Conservation (phyloP, 1,284 basidiomycete genomes). For the Singerocomus inundabilis region DNA sequence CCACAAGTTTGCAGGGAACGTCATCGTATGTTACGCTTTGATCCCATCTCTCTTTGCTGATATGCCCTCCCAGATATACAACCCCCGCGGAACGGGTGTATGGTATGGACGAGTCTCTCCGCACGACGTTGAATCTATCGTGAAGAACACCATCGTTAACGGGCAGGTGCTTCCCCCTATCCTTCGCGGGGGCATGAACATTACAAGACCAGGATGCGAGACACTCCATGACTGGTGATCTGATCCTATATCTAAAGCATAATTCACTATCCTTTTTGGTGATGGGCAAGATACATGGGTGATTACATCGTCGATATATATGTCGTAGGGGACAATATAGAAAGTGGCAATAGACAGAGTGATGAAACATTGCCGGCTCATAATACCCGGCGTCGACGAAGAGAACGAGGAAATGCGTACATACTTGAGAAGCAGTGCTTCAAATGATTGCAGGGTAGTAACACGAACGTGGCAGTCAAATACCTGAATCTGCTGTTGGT, state of each 20-base stretch:
- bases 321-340: slow-evolving; percentile 29
- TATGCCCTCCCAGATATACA: slow-evolving; percentile 64
- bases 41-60: neutral
- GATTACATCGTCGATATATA: slow-evolving; percentile 31
- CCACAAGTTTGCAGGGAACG: slow-evolving; percentile 90
- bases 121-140: slow-evolving; percentile 83
- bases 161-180: slow-evolving; percentile 82
- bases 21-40: slow-evolving; percentile 55
- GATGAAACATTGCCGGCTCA: slow-evolving; percentile 5
- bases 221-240: slow-evolving; percentile 72
- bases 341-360: slow-evolving; percentile 8
- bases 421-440: slow-evolving; percentile 5
- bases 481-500: slow-evolving; percentile 19
- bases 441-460: slow-evolving; percentile 7
- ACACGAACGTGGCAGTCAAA: slow-evolving; percentile 7
- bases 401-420: neutral
- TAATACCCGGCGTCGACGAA: slow-evolving; percentile 11
- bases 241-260: neutral
- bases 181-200: slow-evolving; percentile 79
- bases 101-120: slow-evolving; percentile 95
- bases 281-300: slow-evolving; percentile 7
- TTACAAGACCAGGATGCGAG: slow-evolving; percentile 64
- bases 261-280: neutral
- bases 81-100: slow-evolving; percentile 78
- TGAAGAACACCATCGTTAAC: slow-evolving; percentile 80